Evolutionary conservation across 2,329 filamentous ascomycete species (phyloP).

Genomic region (Byssoonygena ceratinophila): DNA sequence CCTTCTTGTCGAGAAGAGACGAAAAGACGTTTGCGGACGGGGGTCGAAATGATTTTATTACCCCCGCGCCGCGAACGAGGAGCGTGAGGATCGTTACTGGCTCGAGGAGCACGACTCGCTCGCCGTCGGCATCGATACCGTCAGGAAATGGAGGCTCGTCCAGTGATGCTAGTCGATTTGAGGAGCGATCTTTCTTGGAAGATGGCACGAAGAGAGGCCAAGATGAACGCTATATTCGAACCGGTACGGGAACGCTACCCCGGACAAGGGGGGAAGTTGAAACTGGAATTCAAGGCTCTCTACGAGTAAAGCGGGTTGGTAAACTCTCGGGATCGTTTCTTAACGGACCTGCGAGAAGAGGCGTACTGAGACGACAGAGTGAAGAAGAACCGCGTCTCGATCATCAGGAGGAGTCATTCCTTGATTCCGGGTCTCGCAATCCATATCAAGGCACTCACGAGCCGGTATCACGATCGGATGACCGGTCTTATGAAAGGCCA

Average conservation of each 20-base stretch:
- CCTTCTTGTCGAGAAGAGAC: slow-evolving; percentile 31
- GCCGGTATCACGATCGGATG: slow-evolving; percentile 6
- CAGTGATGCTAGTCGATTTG: slow-evolving; percentile 26
- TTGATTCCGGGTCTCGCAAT: not conserved
- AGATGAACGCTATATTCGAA: slow-evolving; percentile 24
- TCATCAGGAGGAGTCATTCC: slow-evolving; percentile 19
- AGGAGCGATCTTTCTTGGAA: slow-evolving; percentile 23
- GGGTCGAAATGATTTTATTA: slow-evolving; percentile 31
- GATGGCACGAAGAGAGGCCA: slow-evolving; percentile 26
- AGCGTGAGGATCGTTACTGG: slow-evolving; percentile 33
- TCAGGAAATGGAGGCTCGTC: slow-evolving; percentile 25
- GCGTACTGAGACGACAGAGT: slow-evolving; percentile 50
- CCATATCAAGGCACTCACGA: slow-evolving; percentile 1
- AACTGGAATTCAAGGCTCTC: slow-evolving; percentile 56
- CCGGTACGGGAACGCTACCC: slow-evolving; percentile 11
- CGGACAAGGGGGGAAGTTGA: slow-evolving; percentile 48
- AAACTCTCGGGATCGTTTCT: slow-evolving; percentile 67
- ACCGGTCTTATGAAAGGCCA: slow-evolving; percentile 11
- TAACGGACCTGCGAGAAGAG: slow-evolving; percentile 67
- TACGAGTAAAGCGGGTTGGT: slow-evolving; percentile 66
- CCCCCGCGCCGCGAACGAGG: slow-evolving; percentile 37
- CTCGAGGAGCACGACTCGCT: slow-evolving; percentile 34
- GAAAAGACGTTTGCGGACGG: slow-evolving; percentile 20
- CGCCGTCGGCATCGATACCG: slow-evolving; percentile 29
- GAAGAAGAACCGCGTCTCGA: slow-evolving; percentile 49